A percentile compares a stretch with the other conserved stretches of the same genome.
phyloP scores from a whole-genome alignment of 2,329 filamentous ascomycete genomes.

The Immersiporthe knoxdaviesiana region DNA sequence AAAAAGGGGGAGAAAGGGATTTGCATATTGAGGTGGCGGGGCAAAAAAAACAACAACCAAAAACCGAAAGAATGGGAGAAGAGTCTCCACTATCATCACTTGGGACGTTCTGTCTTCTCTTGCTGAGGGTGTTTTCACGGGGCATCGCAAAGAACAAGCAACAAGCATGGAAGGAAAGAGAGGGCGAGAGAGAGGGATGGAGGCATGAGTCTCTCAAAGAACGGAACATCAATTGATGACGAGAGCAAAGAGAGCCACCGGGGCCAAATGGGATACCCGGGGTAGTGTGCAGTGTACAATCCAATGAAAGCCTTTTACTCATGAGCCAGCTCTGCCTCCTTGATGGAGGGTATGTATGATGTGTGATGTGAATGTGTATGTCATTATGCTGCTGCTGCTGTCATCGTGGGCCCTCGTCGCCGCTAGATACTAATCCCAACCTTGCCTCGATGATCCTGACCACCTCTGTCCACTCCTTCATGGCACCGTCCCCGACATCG shows the following conservation, averaged over 20 bases:
- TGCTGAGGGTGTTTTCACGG: not conserved
- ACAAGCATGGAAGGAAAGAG: not conserved
- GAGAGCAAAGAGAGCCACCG: not conserved
- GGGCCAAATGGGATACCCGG: not conserved
- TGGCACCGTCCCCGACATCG: slow-evolving; percentile 79
- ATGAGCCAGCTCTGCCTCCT: not conserved
- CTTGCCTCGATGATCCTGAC: slow-evolving; percentile 65
- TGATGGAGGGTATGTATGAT: too few species aligned
- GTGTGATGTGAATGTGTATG: not conserved
- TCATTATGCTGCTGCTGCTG: not conserved
- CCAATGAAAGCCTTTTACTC: not conserved
- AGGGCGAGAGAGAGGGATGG: not conserved
- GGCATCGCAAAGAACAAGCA: not conserved
- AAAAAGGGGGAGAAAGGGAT: not conserved
- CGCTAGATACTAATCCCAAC: slow-evolving; percentile 40
- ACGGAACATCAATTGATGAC: not conserved
- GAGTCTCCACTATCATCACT: not conserved
- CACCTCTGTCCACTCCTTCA: slow-evolving; percentile 80
- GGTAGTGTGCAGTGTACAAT: not conserved
- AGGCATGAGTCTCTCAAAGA: not conserved
- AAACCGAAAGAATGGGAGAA: not conserved
- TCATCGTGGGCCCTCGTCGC: not conserved
- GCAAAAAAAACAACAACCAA: not conserved
- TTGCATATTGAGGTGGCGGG: not conserved
- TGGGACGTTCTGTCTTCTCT: not conserved